Percentiles rank a stretch among this genome's conserved stretches.
Evolutionary conservation across 1,284 basidiomycete species (phyloP).

Genomic region (Ceratobasidium sp.): DNA sequence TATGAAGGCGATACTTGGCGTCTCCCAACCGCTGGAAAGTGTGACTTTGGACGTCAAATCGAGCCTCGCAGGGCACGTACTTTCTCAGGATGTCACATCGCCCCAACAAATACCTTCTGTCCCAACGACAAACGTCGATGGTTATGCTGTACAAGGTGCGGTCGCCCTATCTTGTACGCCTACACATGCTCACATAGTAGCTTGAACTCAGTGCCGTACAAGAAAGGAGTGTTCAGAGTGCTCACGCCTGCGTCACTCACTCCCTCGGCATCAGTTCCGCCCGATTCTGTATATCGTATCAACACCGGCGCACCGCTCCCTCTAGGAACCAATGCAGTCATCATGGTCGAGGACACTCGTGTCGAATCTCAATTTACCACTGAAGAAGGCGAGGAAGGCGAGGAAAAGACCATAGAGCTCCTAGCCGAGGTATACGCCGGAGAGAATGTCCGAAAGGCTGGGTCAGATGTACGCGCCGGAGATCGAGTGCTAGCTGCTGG

Average conservation of each 20-base stretch:
- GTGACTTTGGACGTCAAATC: slow-evolving; percentile 64
- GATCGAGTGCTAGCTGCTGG: slow-evolving; percentile 74
- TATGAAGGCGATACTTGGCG: slow-evolving; percentile 64
- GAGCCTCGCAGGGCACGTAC: slow-evolving; percentile 69
- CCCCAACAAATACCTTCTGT: slow-evolving; percentile 69
- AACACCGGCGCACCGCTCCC: slow-evolving; percentile 85
- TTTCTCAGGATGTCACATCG: slow-evolving; percentile 80
- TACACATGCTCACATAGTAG: slow-evolving; percentile 28
- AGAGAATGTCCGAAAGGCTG: slow-evolving; percentile 79
- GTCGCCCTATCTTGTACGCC: not conserved
- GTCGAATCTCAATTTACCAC: slow-evolving; percentile 35
- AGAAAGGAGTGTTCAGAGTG: slow-evolving; percentile 75
- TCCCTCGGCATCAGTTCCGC: slow-evolving; percentile 59
- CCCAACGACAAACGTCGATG: slow-evolving; percentile 85
- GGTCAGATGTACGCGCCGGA: slow-evolving; percentile 76
- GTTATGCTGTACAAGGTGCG: slow-evolving; percentile 80
- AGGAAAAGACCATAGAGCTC: slow-evolving; percentile 76
- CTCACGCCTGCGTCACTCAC: slow-evolving; percentile 67
- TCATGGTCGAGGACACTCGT: slow-evolving; percentile 93
- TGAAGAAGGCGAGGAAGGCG: slow-evolving; percentile 53
- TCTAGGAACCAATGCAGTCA: slow-evolving; percentile 75
- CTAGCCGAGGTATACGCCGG: slow-evolving; percentile 69
- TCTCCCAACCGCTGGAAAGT: slow-evolving; percentile 61
- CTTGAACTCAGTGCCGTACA: slow-evolving; percentile 51
- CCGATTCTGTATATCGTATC: slow-evolving; percentile 73